Conservation (phyloP, 140 eudicot species). For the Erigeron philadelphicus region DNA sequence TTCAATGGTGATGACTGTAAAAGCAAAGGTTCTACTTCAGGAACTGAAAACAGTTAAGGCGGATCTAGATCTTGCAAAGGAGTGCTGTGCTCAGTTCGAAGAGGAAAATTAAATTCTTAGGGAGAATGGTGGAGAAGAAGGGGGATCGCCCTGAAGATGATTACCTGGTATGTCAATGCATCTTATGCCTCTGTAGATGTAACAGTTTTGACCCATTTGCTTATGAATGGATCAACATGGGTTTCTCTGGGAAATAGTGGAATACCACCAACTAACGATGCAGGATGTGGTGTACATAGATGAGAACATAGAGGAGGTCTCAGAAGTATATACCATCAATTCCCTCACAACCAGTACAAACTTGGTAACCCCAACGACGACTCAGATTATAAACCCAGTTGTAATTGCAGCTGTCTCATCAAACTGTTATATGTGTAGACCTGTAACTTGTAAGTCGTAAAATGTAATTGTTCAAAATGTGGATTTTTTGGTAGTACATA, state of each 20-base stretch:
- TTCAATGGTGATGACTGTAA: constrained; percentile 96
- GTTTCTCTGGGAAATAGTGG: constrained; percentile 84
- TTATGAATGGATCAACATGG: constrained; percentile 74
- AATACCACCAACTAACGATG: constrained; percentile 94
- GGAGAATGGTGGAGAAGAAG: constrained; percentile 70
- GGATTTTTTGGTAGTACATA: background rate
- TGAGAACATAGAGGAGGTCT: constrained; percentile 74
- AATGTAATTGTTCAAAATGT: constrained; percentile 21
- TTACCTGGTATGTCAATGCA: constrained; percentile 53
- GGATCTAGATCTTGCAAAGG: constrained; percentile 92
- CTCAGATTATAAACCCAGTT: constrained; percentile 23
- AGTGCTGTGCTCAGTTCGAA: constrained; percentile 91
- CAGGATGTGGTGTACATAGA: constrained; percentile 89
- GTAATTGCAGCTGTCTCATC: constrained; percentile 20
- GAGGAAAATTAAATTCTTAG: constrained; percentile 73
- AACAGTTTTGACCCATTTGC: constrained; percentile 10
- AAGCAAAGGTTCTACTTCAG: constrained; percentile 85
- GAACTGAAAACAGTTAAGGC: constrained; percentile 94
- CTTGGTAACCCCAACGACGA: constrained; percentile 12
- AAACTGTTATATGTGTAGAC: constrained; percentile 17
- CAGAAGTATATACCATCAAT: constrained; percentile 64
- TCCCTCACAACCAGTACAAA: constrained; percentile 22
- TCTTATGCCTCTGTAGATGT: background rate
- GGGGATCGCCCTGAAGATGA: constrained; percentile 68
- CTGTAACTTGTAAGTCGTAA: constrained; percentile 1